Evolutionary conservation across 768 basidiomycete genomes (phyloP), one percentile per base, ranked within the genome.

Genomic region (Hygrophorus pudorinus): DNA sequence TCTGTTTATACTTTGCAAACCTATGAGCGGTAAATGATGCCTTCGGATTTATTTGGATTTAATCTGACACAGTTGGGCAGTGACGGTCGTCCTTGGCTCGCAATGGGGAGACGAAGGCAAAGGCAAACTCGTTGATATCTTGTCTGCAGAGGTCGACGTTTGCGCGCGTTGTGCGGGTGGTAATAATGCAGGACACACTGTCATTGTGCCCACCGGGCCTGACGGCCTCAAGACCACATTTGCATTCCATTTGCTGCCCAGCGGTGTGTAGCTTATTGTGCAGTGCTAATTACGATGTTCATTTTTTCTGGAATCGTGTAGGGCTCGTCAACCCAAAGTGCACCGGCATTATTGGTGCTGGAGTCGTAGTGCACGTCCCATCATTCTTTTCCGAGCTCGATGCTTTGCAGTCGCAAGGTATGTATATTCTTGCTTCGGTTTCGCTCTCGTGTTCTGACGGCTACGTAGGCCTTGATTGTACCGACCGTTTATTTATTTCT

Each of bases 151-250:
- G 34, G 73, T 77, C 47, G 96, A 99, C 62, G 61, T 98, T 59
- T 98, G 93, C 56, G 94, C 92, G 14, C 78, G 96, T 38, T 97
- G 91, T 60, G 96, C 96, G 10, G 96, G 96, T 11, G 96, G 96
- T 9, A 98, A 97, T 69, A 99, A 99, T 60, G 96, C 96, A 17
- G 96, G 96, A 2, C 96, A 99, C 66, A 98, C 96, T 17, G 97
- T 99, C 61, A 84, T 99, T 51, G 88, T 80, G 4, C 81, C 83
- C 4, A 61, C 76, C 18, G 75, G 77, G 9, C 73, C 79, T 37
- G 76, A 87, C 48, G 75, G 76, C 36, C 68, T 77, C 46, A 78
- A 79, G 64, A 92, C 76, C 52, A 91, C 81, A 1, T 97, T 86
- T 64, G 92, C 92, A 31, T 99, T 99, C 64, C 96, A 98, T 69